Evolutionary conservation across 1,284 basidiomycete genomes (phyloP), one percentile per base, ranked within the genome.

Genomic region (Microbotryum scabiosae): DNA sequence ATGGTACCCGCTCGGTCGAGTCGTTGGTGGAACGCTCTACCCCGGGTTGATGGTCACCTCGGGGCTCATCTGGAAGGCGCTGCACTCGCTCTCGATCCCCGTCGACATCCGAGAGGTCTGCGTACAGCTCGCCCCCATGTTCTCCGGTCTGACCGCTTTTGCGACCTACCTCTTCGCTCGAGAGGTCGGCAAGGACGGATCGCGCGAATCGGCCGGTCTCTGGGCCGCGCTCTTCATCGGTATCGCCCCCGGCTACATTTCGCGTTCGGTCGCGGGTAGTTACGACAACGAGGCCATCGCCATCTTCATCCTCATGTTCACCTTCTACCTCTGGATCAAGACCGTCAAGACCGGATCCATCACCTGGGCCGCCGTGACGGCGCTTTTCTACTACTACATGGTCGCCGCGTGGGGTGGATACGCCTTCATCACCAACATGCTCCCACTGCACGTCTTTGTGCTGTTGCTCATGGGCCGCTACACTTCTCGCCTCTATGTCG

Each of bases 241-340:
- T 62, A 97, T 99, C 66, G 90, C 88, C 2, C 96, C 96, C 0
- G 90, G 81, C 18, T 99, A 99, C 78, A 99, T 98, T 74, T 98
- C 94, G 6, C 89, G 96, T 73, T 97, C 92, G 0, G 96, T 99
- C 57, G 96, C 96, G 4, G 96, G 96, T 49, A 97, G 94, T 18
- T 98, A 99, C 78, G 96, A 98, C 79, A 99, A 99, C 74, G 96
- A 99, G 79, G 96, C 96, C 48, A 99, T 99, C 71, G 96, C 96
- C 69, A 98, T 99, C 77, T 99, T 99, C 81, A 82, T 98, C 66
- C 88, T 99, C 74, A 97, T 98, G 93, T 90, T 91, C 77, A 97
- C 93, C 9, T 98, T 99, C 78, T 98, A 84, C 79, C 82, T 84
- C 64, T 98, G 96, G 96, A 94, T 99, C 76, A 92, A 90, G 74